phyloP scores from a whole-genome alignment of 306 rosid genomes.

The Neltuma alba region DNA sequence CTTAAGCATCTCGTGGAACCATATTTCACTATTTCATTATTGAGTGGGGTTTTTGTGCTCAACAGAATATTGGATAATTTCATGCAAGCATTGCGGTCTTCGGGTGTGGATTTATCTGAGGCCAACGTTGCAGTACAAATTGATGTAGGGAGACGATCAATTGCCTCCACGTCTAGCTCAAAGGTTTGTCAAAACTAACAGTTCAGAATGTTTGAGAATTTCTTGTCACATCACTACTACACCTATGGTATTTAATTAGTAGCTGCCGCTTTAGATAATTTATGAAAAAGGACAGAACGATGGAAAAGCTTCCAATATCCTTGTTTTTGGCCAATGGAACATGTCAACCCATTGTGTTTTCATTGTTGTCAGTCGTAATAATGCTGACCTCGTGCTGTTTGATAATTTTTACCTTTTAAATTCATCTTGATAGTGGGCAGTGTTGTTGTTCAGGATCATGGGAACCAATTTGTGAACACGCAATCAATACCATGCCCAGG shows the following conservation, averaged over 20 bases:
- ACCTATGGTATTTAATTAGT: neutral
- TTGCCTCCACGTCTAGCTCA: constrained; percentile 51
- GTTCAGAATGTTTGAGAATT: neutral
- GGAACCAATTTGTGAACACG: constrained; percentile 50
- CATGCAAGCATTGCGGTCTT: constrained; percentile 70
- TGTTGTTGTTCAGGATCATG: constrained; percentile 56
- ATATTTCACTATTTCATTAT: constrained; percentile 18
- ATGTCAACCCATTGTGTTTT: neutral
- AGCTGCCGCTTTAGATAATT: neutral
- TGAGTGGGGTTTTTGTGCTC: constrained; percentile 40
- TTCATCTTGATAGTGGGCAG: neutral
- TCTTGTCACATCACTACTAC: neutral
- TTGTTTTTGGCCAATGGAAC: neutral
- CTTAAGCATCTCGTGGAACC: neutral
- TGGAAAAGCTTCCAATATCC: neutral
- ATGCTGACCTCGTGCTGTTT: neutral
- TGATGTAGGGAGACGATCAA: constrained; percentile 66
- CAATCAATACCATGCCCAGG: constrained; percentile 42
- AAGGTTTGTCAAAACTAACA: constrained; percentile 57
- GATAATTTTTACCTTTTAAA: neutral
- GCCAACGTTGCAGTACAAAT: constrained; percentile 77
- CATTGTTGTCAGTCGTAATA: neutral
- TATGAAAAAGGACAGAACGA: neutral
- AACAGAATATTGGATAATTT: constrained; percentile 76
- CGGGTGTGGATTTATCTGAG: constrained; percentile 86